These are phyloP conservation scores for Elsinoe necatrix DNA, from an alignment of 2,329 filamentous ascomycete species.

Conservation along the genomic window DNA sequence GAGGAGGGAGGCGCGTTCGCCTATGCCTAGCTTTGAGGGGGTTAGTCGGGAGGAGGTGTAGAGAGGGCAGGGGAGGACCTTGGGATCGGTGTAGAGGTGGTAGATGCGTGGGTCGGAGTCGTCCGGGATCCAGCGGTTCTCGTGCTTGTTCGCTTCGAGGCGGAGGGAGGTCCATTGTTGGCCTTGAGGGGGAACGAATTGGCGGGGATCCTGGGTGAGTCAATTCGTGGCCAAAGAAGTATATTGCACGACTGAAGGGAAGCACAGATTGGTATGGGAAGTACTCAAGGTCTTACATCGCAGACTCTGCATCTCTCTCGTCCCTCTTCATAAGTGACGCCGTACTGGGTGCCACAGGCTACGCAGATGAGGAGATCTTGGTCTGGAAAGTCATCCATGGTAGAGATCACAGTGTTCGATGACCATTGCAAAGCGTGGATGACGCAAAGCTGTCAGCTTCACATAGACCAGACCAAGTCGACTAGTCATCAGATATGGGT, in stretches of 20 bases:
- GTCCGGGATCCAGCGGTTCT: slow-evolving; percentile 48
- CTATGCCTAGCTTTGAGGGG: slow-evolving; percentile 56
- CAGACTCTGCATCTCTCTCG: slow-evolving; percentile 59
- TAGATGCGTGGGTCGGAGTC: slow-evolving; percentile 37
- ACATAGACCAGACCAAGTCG: background rate
- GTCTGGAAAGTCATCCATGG: slow-evolving; percentile 2
- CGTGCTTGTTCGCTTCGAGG: slow-evolving; percentile 33
- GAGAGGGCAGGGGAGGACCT: slow-evolving; percentile 21
- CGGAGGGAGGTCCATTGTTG: slow-evolving; percentile 59
- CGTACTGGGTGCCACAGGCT: slow-evolving; percentile 64
- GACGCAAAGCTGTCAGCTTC: no score
- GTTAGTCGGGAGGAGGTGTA: background rate
- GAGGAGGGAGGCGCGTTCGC: slow-evolving; percentile 64
- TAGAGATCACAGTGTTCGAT: background rate
- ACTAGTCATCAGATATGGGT: background rate
- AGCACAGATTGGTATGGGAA: background rate
- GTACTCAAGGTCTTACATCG: slow-evolving; percentile 46
- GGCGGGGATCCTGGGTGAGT: slow-evolving; percentile 48
- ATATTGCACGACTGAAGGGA: background rate
- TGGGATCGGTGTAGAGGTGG: slow-evolving; percentile 39
- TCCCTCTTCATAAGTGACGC: slow-evolving; percentile 40
- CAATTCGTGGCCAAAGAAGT: background rate
- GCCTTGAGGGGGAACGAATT: slow-evolving; percentile 57
- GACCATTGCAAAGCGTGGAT: no score
- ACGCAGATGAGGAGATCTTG: slow-evolving; percentile 51